Percentiles rank a stretch among this genome's conserved stretches.
These are phyloP conservation scores for Saccharata proteae DNA, from an alignment of 2,329 filamentous ascomycete species.

Conservation along the genomic window DNA sequence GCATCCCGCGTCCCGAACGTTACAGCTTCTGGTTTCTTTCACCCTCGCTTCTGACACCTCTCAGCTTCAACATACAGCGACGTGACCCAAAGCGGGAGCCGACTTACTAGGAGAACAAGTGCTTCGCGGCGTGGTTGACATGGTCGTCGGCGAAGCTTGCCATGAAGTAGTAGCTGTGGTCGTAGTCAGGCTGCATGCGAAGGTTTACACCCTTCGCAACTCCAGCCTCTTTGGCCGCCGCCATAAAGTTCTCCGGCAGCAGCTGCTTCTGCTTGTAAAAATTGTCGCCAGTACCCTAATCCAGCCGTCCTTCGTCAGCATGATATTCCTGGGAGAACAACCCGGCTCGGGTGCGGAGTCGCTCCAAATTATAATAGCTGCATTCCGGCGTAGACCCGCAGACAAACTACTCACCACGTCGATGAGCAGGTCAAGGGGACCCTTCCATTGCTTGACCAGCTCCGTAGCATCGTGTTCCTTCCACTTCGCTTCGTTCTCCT, in stretches of 20 bases:
- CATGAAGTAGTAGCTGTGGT: constrained; percentile 98
- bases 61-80: background rate
- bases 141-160: constrained; percentile 83
- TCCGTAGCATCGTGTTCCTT: constrained; percentile 86
- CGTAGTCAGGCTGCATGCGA: constrained; percentile 81
- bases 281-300: constrained; percentile 88
- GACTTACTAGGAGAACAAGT: constrained; percentile 48
- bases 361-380: too few relatives aligned
- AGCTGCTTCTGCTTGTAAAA: constrained; percentile 94
- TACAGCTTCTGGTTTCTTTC: too few relatives aligned
- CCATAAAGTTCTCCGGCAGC: constrained; percentile 82
- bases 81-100: background rate
- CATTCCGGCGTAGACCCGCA: background rate
- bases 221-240: constrained; percentile 64
- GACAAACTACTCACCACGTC: constrained; percentile 57
- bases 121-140: constrained; percentile 81
- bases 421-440: constrained; percentile 64
- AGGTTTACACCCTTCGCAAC: constrained; percentile 58
- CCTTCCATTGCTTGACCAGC: constrained; percentile 64
- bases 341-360: too few relatives aligned
- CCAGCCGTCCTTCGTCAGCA: background rate
- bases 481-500: constrained; percentile 61
- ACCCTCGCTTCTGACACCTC: too few relatives aligned
- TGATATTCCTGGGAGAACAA: too few relatives aligned
- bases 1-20: too few relatives aligned